Percentiles rank a stretch among this genome's conserved stretches.
phyloP scores from a whole-genome alignment of 2,329 filamentous ascomycete genomes.

The Xylaria sp. region DNA sequence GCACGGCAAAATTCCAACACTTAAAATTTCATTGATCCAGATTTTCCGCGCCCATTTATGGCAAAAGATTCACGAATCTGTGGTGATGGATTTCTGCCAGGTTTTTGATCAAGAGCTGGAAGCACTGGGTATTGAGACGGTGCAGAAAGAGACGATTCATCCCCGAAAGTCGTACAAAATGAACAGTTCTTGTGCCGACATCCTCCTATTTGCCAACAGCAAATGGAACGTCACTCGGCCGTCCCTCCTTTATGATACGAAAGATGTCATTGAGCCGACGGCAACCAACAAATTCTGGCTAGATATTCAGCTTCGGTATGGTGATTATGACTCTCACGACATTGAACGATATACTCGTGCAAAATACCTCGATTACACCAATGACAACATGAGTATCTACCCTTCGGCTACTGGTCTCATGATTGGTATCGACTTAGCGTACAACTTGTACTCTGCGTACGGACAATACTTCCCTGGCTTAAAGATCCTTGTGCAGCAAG shows the following conservation, averaged over 20 bases:
- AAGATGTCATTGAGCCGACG: slow-evolving; percentile 91
- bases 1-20: slow-evolving; percentile 96
- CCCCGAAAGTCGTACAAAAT: slow-evolving; percentile 99
- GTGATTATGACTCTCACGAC: slow-evolving; percentile 98
- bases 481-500: slow-evolving; percentile 94
- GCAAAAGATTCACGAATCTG: slow-evolving; percentile 99
- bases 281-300: slow-evolving; percentile 99
- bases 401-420: slow-evolving; percentile 96
- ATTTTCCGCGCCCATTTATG: slow-evolving; percentile 99
- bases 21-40: slow-evolving; percentile 98
- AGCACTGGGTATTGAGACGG: slow-evolving; percentile 93
- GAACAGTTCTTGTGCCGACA: slow-evolving; percentile 99
- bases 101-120: slow-evolving; percentile 98
- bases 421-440: slow-evolving; percentile 97
- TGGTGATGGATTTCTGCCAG: slow-evolving; percentile 99
- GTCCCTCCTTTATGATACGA: slow-evolving; percentile 93
- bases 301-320: slow-evolving; percentile 94
- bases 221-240: slow-evolving; percentile 98
- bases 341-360: slow-evolving; percentile 97
- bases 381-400: slow-evolving; percentile 98
- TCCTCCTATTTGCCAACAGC: slow-evolving; percentile 94
- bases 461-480: slow-evolving; percentile 98
- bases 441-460: slow-evolving; percentile 98
- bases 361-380: slow-evolving; percentile 98
- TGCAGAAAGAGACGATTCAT: slow-evolving; percentile 99